Percentiles rank a stretch among this genome's conserved stretches.
Conservation (phyloP, 2,329 filamentous ascomycete species). For the Arthrobotrys iridis region DNA sequence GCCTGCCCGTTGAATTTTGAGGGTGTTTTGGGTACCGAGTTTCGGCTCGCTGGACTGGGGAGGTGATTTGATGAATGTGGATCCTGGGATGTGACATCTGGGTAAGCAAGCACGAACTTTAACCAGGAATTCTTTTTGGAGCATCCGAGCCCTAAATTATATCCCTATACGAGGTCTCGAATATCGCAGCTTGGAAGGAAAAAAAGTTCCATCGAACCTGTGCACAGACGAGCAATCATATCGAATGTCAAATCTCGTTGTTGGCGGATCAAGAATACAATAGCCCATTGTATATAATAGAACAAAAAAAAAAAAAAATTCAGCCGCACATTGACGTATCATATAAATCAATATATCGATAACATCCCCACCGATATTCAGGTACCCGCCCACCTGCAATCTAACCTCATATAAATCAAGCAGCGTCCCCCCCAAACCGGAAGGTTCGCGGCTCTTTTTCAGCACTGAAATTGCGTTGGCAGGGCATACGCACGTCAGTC, state of each 20-base stretch:
- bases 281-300: not conserved
- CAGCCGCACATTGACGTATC: constrained; percentile 1
- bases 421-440: not conserved
- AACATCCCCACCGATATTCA: constrained; percentile 43
- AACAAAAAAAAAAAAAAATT: not conserved
- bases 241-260: not conserved
- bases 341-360: constrained; percentile 17
- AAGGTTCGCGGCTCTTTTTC: constrained; percentile 19
- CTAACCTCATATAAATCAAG: constrained; percentile 15
- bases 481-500: constrained; percentile 19
- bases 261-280: not conserved
- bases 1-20: not conserved
- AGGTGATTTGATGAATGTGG: not conserved
- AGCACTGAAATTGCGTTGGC: constrained; percentile 15
- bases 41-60: constrained; percentile 11
- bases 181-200: no score
- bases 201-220: not conserved
- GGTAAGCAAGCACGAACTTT: not conserved
- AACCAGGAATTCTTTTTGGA: not conserved
- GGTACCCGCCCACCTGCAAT: constrained; percentile 33
- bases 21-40: not conserved
- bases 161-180: not conserved
- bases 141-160: not conserved
- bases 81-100: not conserved
- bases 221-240: not conserved